phyloP scores from a whole-genome alignment of 345 rosid genomes.

The Diplotaxis tenuifolia region DNA sequence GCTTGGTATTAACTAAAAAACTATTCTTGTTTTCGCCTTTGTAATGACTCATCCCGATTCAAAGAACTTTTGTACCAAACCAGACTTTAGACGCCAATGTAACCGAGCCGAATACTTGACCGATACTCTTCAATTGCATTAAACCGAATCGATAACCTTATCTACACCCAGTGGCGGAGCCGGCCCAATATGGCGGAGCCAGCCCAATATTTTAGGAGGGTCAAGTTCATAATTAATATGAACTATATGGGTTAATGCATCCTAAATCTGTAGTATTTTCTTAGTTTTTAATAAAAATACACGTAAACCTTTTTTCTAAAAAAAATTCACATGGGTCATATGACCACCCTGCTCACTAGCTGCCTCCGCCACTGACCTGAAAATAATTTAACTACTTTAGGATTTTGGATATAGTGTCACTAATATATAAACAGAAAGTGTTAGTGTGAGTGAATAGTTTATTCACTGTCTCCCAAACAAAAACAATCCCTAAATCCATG shows the following conservation, averaged over 20 bases:
- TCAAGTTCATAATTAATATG: too few relatives aligned
- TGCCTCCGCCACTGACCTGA: too few relatives aligned
- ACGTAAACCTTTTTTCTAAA: too few relatives aligned
- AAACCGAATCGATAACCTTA: neutral
- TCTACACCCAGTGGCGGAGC: too few relatives aligned
- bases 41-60: neutral
- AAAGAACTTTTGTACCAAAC: neutral
- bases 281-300: too few relatives aligned
- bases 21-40: neutral
- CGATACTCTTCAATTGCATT: neutral
- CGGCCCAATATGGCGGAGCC: too few relatives aligned
- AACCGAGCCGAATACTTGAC: neutral
- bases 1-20: neutral
- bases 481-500: neutral
- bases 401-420: neutral
- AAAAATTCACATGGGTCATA: too few relatives aligned
- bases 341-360: too few relatives aligned
- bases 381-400: neutral
- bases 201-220: too few relatives aligned
- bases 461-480: neutral
- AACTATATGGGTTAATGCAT: too few relatives aligned
- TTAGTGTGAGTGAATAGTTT: neutral
- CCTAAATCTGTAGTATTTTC: too few relatives aligned
- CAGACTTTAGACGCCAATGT: neutral
- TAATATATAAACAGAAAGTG: too few relatives aligned